Evolutionary conservation across 2,329 filamentous ascomycete genomes (phyloP).

Genomic region (Sarocladium kiliense): DNA sequence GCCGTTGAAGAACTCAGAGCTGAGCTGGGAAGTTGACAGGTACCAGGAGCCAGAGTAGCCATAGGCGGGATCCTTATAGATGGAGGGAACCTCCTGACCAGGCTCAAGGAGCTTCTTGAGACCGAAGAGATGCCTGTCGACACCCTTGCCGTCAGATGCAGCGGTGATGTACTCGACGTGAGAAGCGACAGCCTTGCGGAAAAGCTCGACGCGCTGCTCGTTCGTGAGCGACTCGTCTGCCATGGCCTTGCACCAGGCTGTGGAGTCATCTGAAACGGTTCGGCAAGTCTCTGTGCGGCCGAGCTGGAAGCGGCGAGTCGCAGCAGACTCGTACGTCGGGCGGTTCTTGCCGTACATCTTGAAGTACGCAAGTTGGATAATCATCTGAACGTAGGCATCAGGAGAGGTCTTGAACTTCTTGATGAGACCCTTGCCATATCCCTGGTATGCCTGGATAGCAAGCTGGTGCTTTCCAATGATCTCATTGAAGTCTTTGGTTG

Average conservation of each 20-base stretch:
- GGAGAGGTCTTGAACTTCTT: constrained; percentile 99
- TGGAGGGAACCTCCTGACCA: constrained; percentile 72
- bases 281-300: constrained; percentile 96
- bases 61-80: constrained; percentile 86
- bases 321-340: constrained; percentile 94
- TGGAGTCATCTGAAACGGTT: constrained; percentile 82
- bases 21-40: constrained; percentile 82
- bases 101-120: constrained; percentile 83
- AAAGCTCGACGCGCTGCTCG: constrained; percentile 64
- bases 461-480: constrained; percentile 88
- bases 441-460: constrained; percentile 90
- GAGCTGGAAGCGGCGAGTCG: constrained; percentile 90
- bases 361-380: constrained; percentile 96
- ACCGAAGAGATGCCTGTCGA: constrained; percentile 95
- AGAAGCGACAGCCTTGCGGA: constrained; percentile 74
- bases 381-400: constrained; percentile 96
- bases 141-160: constrained; percentile 86
- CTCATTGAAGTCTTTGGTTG: constrained; percentile 70
- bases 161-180: constrained; percentile 89
- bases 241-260: constrained; percentile 87
- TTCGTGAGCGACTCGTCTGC: constrained; percentile 59
- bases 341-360: constrained; percentile 99
- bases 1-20: constrained; percentile 96
- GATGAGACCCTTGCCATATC: constrained; percentile 95
- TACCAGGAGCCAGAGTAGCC: constrained; percentile 84